Evolutionary conservation across 345 rosid species (phyloP).

Genomic region (Draba incana): DNA sequence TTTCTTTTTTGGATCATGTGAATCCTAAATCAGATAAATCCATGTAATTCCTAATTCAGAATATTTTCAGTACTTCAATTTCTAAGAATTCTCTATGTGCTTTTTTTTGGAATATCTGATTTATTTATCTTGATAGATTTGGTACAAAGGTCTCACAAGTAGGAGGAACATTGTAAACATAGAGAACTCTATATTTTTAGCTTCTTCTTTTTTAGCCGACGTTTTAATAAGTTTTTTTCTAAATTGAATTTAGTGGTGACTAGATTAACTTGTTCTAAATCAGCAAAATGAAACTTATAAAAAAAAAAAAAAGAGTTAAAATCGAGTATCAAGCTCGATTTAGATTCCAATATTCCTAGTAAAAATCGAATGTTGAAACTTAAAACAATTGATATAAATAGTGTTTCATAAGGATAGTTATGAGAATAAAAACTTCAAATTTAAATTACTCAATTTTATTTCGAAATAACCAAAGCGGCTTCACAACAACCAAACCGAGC

Average conservation of each 20-base stretch:
- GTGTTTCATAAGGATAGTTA: too few species aligned
- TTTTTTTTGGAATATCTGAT: too few species aligned
- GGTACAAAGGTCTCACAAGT: too few species aligned
- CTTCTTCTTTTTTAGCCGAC: background rate
- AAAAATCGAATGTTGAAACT: background rate
- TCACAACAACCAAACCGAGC: constrained; percentile 12
- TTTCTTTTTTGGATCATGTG: constrained; percentile 40
- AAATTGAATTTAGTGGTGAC: background rate
- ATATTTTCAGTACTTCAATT: background rate
- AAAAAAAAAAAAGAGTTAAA: too few species aligned
- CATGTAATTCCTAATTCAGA: background rate
- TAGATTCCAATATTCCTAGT: background rate
- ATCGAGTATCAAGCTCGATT: background rate
- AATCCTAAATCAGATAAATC: constrained; percentile 34
- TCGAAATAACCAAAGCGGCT: background rate
- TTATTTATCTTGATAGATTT: too few species aligned
- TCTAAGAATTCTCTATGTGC: background rate
- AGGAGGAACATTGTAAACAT: too few species aligned
- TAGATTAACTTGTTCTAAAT: background rate
- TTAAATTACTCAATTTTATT: background rate
- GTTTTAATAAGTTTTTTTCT: background rate
- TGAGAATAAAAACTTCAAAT: background rate
- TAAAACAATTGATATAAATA: background rate
- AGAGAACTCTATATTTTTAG: too few species aligned
- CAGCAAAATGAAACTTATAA: too few species aligned